Percentiles rank a stretch among this genome's conserved stretches.
Conservation (phyloP, 2,329 filamentous ascomycete genomes). For the Clonostachys sp. region DNA sequence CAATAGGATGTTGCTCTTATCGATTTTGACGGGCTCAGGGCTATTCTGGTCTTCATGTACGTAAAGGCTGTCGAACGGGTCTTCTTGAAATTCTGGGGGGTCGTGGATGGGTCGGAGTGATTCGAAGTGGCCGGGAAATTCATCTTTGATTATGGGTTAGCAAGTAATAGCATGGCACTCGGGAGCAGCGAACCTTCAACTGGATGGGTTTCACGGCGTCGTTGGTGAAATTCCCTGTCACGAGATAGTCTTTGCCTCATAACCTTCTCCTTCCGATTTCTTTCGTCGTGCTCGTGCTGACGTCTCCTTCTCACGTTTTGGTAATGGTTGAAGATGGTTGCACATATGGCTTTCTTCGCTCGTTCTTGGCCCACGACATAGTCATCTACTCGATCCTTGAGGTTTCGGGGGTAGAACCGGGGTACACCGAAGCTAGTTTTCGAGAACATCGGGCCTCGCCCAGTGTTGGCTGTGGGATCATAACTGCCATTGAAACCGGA, state of each 20-base stretch:
- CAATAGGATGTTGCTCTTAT: slow-evolving; percentile 92
- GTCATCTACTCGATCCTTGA: slow-evolving; percentile 90
- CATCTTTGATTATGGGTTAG: slow-evolving; percentile 42
- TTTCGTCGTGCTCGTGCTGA: slow-evolving; percentile 68
- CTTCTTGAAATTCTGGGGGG: slow-evolving; percentile 17
- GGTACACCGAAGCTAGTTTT: slow-evolving; percentile 53
- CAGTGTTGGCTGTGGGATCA: slow-evolving; percentile 47
- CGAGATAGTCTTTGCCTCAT: slow-evolving; percentile 67
- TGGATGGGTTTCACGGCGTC: slow-evolving; percentile 59
- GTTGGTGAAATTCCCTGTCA: slow-evolving; percentile 56
- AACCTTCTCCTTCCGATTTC: slow-evolving; percentile 55
- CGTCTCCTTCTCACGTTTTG: slow-evolving; percentile 77
- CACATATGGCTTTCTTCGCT: slow-evolving; percentile 88
- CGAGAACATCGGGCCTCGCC: slow-evolving; percentile 55
- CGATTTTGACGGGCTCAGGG: slow-evolving; percentile 63
- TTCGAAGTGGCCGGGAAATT: slow-evolving; percentile 48
- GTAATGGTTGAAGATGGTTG: slow-evolving; percentile 96
- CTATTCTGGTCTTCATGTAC: slow-evolving; percentile 38
- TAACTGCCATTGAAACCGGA: slow-evolving; percentile 56
- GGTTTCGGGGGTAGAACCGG: slow-evolving; percentile 58
- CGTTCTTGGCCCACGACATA: slow-evolving; percentile 96
- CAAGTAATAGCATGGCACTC: slow-evolving; percentile 8
- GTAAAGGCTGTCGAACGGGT: slow-evolving; percentile 37
- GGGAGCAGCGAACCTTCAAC: slow-evolving; percentile 65
- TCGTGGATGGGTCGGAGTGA: slow-evolving; percentile 36